Percentiles rank a stretch among this genome's conserved stretches.
These are phyloP conservation scores for Aspergillus haitiensis DNA, from an alignment of 495 filamentous ascomycete species.

Conservation along the genomic window DNA sequence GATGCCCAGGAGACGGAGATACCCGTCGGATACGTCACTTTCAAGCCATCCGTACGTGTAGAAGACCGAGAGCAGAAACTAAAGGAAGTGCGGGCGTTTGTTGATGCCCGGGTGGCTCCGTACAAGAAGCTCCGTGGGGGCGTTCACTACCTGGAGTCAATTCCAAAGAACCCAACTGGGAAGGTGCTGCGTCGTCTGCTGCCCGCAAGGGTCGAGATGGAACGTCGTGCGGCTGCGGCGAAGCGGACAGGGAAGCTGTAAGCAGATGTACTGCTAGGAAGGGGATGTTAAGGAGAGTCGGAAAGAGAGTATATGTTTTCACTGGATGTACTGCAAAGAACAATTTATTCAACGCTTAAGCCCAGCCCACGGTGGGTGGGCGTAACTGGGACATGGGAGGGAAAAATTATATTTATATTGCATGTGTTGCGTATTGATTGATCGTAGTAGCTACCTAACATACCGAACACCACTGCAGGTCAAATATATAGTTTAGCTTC, in stretches of 20 bases:
- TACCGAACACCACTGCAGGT: no score
- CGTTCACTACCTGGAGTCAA: neutral
- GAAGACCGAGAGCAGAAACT: neutral
- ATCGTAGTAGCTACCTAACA: no score
- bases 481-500: no score
- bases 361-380: no score
- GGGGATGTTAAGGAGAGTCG: no score
- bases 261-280: no score
- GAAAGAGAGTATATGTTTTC: no score
- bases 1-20: conserved; percentile 3
- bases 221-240: neutral
- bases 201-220: neutral
- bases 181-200: neutral
- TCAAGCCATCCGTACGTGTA: neutral
- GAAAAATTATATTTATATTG: no score
- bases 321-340: no score
- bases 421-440: no score
- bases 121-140: conserved; percentile 9
- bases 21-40: conserved; percentile 6
- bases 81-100: neutral
- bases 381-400: no score
- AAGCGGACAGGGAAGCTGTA: neutral
- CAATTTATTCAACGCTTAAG: no score
- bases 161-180: conserved; percentile 8
- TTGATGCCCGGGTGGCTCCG: neutral